Base-by-base conservation (phyloP, 2,329 filamentous ascomycete species). In the Xylaria sp. region DNA sequence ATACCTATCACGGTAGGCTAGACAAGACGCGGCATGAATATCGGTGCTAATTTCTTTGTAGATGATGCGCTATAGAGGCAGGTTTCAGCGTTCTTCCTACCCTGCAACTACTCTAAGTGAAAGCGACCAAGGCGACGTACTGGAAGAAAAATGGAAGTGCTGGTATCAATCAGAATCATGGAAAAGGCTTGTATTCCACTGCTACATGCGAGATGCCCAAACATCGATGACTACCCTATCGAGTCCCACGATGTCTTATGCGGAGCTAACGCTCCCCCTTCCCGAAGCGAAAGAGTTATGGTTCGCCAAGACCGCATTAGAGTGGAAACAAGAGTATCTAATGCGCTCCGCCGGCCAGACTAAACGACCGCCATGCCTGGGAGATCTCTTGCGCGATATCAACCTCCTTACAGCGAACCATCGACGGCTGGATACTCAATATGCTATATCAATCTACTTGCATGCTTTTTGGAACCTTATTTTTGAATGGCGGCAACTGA, bases 91-190 rank as follows among this genome's bases (percentile, higher is more conserved):
- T 21, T 82, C 81, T 13, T 78, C 78, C 2, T 88, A 86, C 70
- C 79, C 81, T 1, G 72, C 77, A 2, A 80, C 89, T 13, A 71
- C 77, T 0, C 81, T 86, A 1, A 71, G 76, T n/a, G 70, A 80
- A 0, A 80, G 82, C 1, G 88, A 90, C 57, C 77, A 84, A 21
- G 85, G 84, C 1, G 73, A 84, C 17, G 76, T 76, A 2, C 75
- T 92, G 0, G 82, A 90, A 59, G 75, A 79, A 3, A 91, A 90
- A 68, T 92, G 89, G 89, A 80, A 76, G 57, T 74, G 76, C 23
- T 92, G 89, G 89, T 80, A 85, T 13, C 79, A 85, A 47, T 78
- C 84, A 61, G 89, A 91, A 70, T 87, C 85, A 3, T 90, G 85
- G 77, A 90, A 90, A 71, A 82, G 84, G 35, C 82, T 92, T 2